Evolutionary conservation across 331 rosid genomes (phyloP), one percentile per base, ranked within the genome.

Genomic region (Cydonia oblonga): DNA sequence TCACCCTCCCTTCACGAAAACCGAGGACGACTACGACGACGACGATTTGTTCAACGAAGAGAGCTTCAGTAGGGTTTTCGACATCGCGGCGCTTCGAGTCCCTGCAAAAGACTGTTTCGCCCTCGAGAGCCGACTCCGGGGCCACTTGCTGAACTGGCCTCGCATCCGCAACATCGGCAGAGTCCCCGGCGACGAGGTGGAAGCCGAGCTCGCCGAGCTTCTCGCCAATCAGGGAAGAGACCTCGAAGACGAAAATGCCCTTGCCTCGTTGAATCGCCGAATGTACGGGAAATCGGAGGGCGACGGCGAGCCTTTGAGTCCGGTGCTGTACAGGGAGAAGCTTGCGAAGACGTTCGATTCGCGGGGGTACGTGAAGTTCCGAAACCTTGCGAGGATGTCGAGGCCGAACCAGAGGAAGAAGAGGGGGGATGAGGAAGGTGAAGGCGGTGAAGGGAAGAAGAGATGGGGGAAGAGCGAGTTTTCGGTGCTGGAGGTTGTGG

Each of bases 111-210:
- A 88, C 56, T 91, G 98, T 81, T 84, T 78, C 75, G 72, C 87
- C 58, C 88, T 93, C 51, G 98, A 93, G 78, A 70, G 54, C 69
- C 89, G 88, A 60, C 88, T 91, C 79, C 92, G 98, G 0, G 97
- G 98, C 23, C 98, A 93, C 81, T 90, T 91, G 64, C 81, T 93
- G 78, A 93, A 93, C 75, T 93, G 98, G 98, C 96, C 98, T 12
- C 95, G 98, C 33, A 38, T 93, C 46, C 92, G 90, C 78, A 93
- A 93, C 88, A 77, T 93, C 25, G 97, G 87, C 35, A 86, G 96
- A 53, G 96, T 91, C 64, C 88, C 96, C 38, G 97, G 96, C 3
- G 98, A 93, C n/a, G 98, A 89, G 29, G 25, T 91, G 19, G 92
- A 87, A 16, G 81, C 81, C 13, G 66, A 42, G 57, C 23, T 88